A percentile compares a stretch with the other conserved stretches of the same genome.
phyloP scores from a whole-genome alignment of 225 moss, liverwort and hornwort genomes.

The Pseudisothecium myosuroides region DNA sequence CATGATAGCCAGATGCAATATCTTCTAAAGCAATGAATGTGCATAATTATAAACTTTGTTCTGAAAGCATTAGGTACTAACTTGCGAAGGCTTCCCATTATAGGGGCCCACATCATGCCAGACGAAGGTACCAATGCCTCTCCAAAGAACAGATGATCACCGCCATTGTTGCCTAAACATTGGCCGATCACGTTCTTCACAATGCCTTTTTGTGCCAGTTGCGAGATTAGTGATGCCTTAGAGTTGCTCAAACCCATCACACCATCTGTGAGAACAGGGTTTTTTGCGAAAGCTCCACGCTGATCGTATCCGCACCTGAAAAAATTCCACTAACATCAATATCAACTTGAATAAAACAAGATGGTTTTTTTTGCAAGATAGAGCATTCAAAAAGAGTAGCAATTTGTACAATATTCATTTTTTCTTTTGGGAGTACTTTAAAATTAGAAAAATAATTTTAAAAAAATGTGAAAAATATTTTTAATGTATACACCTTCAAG shows the following conservation, averaged over 20 bases:
- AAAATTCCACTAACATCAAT: background rate
- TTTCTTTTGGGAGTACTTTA: too few relatives aligned
- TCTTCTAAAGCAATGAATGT: background rate
- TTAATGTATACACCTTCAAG: too few relatives aligned
- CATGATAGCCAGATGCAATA: accelerated
- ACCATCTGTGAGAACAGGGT: slow-evolving; percentile 59
- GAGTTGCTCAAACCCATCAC: slow-evolving; percentile 72
- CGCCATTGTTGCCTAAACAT: slow-evolving; percentile 45
- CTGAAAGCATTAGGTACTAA: background rate
- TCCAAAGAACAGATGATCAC: slow-evolving; percentile 69
- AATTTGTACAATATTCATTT: too few relatives aligned
- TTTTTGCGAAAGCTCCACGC: slow-evolving; percentile 36
- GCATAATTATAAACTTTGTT: background rate
- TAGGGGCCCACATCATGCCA: slow-evolving; percentile 66
- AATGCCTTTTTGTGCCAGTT: slow-evolving; percentile 39
- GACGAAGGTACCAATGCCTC: slow-evolving; percentile 64
- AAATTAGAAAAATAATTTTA: too few relatives aligned
- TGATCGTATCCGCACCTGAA: slow-evolving; percentile 86
- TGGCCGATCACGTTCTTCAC: slow-evolving; percentile 61
- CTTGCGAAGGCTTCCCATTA: background rate
- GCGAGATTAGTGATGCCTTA: slow-evolving; percentile 41
- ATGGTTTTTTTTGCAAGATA: too few relatives aligned
- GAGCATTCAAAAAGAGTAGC: too few relatives aligned
- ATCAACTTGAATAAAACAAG: background rate
- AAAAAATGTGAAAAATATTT: too few relatives aligned